Base-by-base conservation (phyloP, 371 early-diverging fungal genomes). In the Mortierella sp. region DNA sequence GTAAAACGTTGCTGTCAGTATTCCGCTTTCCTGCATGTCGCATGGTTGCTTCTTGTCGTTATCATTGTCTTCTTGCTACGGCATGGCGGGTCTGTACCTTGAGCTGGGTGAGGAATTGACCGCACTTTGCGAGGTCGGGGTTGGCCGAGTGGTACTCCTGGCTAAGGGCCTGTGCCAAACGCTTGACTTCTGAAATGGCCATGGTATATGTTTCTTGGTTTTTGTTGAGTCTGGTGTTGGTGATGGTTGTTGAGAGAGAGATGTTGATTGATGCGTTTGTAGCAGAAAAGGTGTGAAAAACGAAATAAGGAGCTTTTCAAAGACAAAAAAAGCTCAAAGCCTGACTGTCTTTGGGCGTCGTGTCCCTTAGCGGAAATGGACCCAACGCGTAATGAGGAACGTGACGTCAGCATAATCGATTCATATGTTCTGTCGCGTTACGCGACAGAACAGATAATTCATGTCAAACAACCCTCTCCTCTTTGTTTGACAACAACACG, bases 51-150 rank as follows among this genome's bases (percentile, higher is more conserved):
- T 79, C 41, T 80, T 41, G 61, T 7, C 19, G 19, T 19, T 22
- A 31, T 34, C 16, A 9, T 31, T 22, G 39, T 37, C 37, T 39
- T 2, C 61, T 34, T 34, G 61, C 9, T 22, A 22, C 22, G 22
- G 8, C 43, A 10, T 53, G 10, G 7, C 19, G 37, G 16, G 61
- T 11, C 19, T 5, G 34, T 76, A 96, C 96, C 94, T 97, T 97
- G 72, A 96, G 91, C 78, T 93, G 91, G 13, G 90, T 89, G 48
- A 97, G 86, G 58, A 91, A 85, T 63, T 92, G 86, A 26, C 91
- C 93, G 80, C 94, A 92, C 76, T 93, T 94, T 71, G 90, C 86
- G 48, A 95, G 89, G 85, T 95, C 93, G 10, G 94, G 90, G 70
- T 90, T 91, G 37, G 93, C 79, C n/a, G 91, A 79, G 72, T 86